Conservation (phyloP, 2,329 filamentous ascomycete genomes). For the Trichoderma sp. region DNA sequence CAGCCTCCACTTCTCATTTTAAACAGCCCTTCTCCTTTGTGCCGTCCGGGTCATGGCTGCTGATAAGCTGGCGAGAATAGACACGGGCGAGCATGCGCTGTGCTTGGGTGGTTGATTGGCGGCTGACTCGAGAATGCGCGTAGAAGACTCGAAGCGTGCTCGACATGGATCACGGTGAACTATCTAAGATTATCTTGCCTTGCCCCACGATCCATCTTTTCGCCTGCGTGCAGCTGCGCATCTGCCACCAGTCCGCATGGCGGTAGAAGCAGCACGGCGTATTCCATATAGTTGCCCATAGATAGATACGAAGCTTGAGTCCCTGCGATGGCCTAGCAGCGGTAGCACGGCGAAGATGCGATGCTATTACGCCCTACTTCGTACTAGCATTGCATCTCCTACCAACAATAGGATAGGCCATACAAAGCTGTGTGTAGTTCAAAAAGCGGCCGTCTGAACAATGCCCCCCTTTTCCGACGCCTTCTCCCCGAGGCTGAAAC, state of each 20-base stretch:
- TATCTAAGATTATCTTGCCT: conserved; percentile 26
- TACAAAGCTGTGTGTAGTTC: not conserved
- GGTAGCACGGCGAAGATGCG: not conserved
- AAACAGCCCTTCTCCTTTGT: conserved; percentile 22
- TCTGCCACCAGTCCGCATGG: not conserved
- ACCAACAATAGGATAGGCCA: not conserved
- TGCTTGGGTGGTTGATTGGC: not conserved
- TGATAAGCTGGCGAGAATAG: conserved; percentile 8
- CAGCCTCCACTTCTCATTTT: conserved; percentile 25
- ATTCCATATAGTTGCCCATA: not conserved
- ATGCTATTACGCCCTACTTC: not conserved
- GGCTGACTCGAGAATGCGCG: conserved; percentile 16
- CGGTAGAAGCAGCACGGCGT: not conserved
- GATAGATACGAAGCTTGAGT: not conserved
- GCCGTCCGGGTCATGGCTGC: conserved; percentile 13
- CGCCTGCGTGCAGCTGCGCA: conserved; percentile 24
- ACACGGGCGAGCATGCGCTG: not conserved
- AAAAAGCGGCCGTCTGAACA: not conserved
- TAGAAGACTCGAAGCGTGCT: conserved; percentile 17
- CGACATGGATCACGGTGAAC: conserved; percentile 25
- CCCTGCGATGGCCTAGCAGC: not conserved
- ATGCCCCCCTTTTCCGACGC: conserved; percentile 9
- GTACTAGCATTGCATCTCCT: not conserved
- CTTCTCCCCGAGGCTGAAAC: conserved; percentile 14
- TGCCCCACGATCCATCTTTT: conserved; percentile 26